Base-by-base conservation (phyloP, 805 yeast species). In the Wickerhamomyces pijperi region DNA sequence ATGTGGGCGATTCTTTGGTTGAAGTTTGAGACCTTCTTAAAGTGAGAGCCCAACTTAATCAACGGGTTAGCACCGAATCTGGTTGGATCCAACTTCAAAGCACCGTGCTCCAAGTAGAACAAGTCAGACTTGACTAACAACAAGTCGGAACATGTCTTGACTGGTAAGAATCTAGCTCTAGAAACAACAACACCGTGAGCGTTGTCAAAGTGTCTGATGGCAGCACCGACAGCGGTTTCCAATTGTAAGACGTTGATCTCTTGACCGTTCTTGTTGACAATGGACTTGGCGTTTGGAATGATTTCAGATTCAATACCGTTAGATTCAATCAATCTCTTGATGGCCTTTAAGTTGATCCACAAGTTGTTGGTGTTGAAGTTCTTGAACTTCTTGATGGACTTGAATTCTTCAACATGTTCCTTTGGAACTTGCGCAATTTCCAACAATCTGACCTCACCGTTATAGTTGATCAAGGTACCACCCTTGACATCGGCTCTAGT, bases 401-500 rank as follows among this genome's bases (percentile, higher is more conserved):
- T 90, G 74, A 90, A 90, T 59, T 90, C 98, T 69, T 92, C 97
- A 45, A 86, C 90, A 60, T 90, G 97, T 61, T 87, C 97, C 64
- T 88, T 88, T 61, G 97, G 97, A 46, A 90, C 98, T 70, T 90
- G 98, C 33, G 96, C 96, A 53, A 92, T 90, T 66, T 92, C 97
- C 54, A 92, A 75, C 58, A 92, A 74, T 64, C 96, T 78, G 43
- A 92, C 95, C 58, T 82, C 78, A 46, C 97, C 97, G 51, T 86
- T 90, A 64, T 92, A 92, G 65, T 86, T 86, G 62, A 92, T 88
- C 63, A 92, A 76, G 49, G 97, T 92, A 70, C 97, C 98, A 70
- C 98, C 98, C 68, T 92, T 92, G 57, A 92, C 98, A 63, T 92
- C 98, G 28, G 98, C 98, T 64, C 97, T 81, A 38, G 98, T 92